These are phyloP conservation scores for Plasmodium fragile DNA, from an alignment of 169 alveolate genomes.

Conservation along the genomic window DNA sequence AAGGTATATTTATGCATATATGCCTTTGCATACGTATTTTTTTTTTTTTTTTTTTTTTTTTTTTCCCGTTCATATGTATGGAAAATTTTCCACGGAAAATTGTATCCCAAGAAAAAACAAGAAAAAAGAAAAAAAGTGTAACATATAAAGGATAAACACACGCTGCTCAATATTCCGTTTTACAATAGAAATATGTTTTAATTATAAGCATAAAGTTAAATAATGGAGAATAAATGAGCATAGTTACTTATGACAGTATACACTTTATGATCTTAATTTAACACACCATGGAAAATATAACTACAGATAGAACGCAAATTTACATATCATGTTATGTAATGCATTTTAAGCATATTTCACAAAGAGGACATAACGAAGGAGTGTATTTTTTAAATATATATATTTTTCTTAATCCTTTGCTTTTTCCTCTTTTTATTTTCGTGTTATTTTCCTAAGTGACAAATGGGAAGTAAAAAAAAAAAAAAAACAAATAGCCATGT, in stretches of 20 bases:
- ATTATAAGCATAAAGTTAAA: background rate
- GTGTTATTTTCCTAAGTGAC: background rate
- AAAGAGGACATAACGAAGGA: constrained; percentile 9
- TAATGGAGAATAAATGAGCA: constrained; percentile 16
- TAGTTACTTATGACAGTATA: background rate
- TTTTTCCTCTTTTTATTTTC: background rate
- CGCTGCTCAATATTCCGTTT: constrained; percentile 18
- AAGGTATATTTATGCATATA: background rate
- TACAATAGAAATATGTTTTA: constrained; percentile 39
- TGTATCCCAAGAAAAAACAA: background rate
- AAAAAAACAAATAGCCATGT: constrained; percentile 59
- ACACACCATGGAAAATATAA: constrained; percentile 42
- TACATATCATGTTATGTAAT: constrained; percentile 3
- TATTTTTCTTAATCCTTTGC: background rate
- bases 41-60: background rate
- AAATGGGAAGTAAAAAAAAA: background rate
- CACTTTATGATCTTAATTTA: background rate
- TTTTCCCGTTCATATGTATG: background rate
- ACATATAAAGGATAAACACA: background rate
- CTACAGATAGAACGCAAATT: constrained; percentile 25
- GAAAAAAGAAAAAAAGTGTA: background rate
- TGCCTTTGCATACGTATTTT: background rate
- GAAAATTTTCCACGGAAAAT: background rate
- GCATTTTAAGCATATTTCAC: constrained; percentile 34
- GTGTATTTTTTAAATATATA: background rate